Conservation (phyloP, 768 basidiomycete genomes). For the Chiua virens region DNA sequence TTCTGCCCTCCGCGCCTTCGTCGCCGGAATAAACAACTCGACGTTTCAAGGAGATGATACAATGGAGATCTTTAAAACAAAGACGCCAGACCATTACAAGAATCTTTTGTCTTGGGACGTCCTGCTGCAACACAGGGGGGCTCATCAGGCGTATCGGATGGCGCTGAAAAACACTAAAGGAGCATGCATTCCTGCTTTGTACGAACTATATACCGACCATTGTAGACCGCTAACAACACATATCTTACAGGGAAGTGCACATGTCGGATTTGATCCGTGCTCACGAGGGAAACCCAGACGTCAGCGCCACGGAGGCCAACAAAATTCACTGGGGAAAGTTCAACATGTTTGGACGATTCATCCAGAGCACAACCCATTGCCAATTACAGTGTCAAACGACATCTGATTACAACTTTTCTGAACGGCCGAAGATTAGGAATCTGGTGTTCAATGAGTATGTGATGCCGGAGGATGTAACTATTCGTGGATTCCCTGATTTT, state of each 20-base stretch:
- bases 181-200: constrained; percentile 86
- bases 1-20: constrained; percentile 86
- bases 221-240: constrained; percentile 9
- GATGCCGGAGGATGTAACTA: constrained; percentile 69
- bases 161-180: constrained; percentile 84
- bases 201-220: constrained; percentile 21
- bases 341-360: constrained; percentile 86
- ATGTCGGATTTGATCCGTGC: constrained; percentile 86
- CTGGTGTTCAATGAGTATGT: constrained; percentile 56
- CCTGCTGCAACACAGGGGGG: constrained; percentile 75
- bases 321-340: constrained; percentile 97
- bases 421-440: constrained; percentile 52
- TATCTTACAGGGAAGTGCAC: constrained; percentile 76
- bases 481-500: background rate
- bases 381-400: constrained; percentile 68
- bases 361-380: constrained; percentile 73
- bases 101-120: constrained; percentile 81
- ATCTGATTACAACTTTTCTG: constrained; percentile 62
- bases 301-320: constrained; percentile 57
- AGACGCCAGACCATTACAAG: constrained; percentile 69
- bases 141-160: constrained; percentile 89
- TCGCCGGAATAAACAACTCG: constrained; percentile 89
- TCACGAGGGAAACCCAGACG: constrained; percentile 81
- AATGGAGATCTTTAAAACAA: constrained; percentile 68
- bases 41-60: constrained; percentile 77